Percentiles rank a stretch among this genome's conserved stretches.
These are phyloP conservation scores for Rhizopogon salebrosus DNA, from an alignment of 768 basidiomycete species.

Conservation along the genomic window DNA sequence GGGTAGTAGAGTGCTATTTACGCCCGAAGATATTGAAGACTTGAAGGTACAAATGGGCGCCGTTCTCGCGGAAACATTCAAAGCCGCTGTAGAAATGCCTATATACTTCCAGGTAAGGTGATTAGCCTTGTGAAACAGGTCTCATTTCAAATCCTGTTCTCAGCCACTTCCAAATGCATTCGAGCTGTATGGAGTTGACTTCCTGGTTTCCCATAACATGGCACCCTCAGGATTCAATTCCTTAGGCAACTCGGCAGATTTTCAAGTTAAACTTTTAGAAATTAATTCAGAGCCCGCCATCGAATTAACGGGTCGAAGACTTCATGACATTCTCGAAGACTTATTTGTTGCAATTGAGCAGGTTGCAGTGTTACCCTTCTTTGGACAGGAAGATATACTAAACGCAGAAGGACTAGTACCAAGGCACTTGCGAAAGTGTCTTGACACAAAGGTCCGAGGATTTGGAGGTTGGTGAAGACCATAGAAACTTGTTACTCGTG, in stretches of 20 bases:
- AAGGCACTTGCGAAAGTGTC: constrained; percentile 65
- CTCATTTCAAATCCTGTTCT: background rate
- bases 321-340: constrained; percentile 77
- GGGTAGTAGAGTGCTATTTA: constrained; percentile 15
- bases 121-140: background rate
- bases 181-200: constrained; percentile 93
- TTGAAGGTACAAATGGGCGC: constrained; percentile 60
- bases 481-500: background rate
- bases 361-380: constrained; percentile 67
- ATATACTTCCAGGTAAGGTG: constrained; percentile 74
- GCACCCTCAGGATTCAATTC: constrained; percentile 7
- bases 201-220: constrained; percentile 58
- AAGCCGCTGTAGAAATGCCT: constrained; percentile 77
- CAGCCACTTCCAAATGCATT: constrained; percentile 89
- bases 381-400: background rate
- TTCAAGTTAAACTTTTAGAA: constrained; percentile 76
- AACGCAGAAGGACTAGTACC: constrained; percentile 27
- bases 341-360: constrained; percentile 69
- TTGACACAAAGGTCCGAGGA: constrained; percentile 49
- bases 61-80: constrained; percentile 76
- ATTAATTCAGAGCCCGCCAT: constrained; percentile 96
- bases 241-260: constrained; percentile 13
- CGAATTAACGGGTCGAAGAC: constrained; percentile 80
- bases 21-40: constrained; percentile 36
- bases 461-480: constrained; percentile 4